Evolutionary conservation across 73 alveolate species (phyloP).

Genomic region (Uronychia binucleata): DNA sequence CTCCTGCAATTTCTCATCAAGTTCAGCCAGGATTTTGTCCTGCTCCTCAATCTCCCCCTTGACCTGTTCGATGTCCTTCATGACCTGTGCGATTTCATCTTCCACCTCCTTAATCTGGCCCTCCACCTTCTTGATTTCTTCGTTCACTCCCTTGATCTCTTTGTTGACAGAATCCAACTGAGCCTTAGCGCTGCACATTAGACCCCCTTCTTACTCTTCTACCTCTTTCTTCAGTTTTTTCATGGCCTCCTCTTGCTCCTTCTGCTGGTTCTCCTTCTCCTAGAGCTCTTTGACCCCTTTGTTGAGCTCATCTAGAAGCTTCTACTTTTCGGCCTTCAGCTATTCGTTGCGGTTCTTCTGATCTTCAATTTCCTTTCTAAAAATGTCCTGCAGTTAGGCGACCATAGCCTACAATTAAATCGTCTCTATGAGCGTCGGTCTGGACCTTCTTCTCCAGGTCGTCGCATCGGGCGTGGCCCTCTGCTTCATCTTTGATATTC

Average conservation of each 20-base stretch:
- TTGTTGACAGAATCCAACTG: background rate
- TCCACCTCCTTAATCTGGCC: conserved; percentile 9
- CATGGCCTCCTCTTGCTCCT: conserved; percentile 28
- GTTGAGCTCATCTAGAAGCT: conserved; percentile 7
- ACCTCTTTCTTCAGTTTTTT: conserved; percentile 31
- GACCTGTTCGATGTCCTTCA: conserved; percentile 5
- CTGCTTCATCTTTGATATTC: background rate
- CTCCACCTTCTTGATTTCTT: conserved; percentile 4
- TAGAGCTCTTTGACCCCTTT: background rate
- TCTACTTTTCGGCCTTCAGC: conserved; percentile 1
- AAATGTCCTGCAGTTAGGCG: background rate
- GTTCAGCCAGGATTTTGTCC: background rate
- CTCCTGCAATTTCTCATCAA: conserved; percentile 6
- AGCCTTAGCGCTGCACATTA: background rate
- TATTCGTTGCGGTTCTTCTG: background rate
- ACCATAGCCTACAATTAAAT: background rate
- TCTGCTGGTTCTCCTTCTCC: conserved; percentile 7
- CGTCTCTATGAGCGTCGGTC: conserved; percentile 2
- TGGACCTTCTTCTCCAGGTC: conserved; percentile 19
- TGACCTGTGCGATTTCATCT: conserved; percentile 8
- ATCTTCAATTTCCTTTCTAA: background rate
- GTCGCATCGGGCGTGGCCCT: conserved; percentile 1
- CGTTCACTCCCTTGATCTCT: conserved; percentile 17
- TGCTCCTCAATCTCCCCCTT: conserved; percentile 1
- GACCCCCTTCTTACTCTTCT: conserved; percentile 5